Conservation (phyloP, 495 filamentous ascomycete species). For the Amphirosellinia nigrospora region DNA sequence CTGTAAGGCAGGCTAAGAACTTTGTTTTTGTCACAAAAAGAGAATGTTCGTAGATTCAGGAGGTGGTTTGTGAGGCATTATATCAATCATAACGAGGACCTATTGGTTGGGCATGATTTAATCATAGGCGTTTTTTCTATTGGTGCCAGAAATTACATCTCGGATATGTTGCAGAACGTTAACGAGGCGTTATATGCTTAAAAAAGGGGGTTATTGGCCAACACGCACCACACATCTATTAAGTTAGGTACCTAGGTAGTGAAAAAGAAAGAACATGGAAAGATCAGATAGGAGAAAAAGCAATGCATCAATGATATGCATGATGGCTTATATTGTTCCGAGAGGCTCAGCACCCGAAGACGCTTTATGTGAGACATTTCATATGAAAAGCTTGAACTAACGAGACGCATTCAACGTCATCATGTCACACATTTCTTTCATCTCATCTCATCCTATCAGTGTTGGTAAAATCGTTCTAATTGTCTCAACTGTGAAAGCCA, state of each 20-base stretch:
- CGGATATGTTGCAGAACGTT: background rate
- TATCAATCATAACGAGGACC: background rate
- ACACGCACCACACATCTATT: background rate
- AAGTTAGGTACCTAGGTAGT: no score
- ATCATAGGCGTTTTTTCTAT: background rate
- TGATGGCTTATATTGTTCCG: no score
- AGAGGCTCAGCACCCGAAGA: no score
- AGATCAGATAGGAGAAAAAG: no score
- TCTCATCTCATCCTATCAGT: background rate
- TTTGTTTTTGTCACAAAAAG: background rate
- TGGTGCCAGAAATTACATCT: background rate
- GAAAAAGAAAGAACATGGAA: no score
- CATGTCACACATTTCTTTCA: no score
- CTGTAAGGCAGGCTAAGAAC: slow-evolving; percentile 49
- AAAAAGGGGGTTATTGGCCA: background rate
- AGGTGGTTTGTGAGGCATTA: background rate
- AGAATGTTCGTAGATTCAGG: background rate
- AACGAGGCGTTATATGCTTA: background rate
- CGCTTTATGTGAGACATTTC: no score
- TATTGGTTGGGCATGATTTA: background rate
- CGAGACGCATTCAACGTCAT: no score
- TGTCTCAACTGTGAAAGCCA: background rate
- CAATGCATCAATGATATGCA: no score
- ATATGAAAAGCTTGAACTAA: no score
- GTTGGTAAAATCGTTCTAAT: background rate